Conservation (phyloP, 2,329 filamentous ascomycete species). For the Fusarium sp. region DNA sequence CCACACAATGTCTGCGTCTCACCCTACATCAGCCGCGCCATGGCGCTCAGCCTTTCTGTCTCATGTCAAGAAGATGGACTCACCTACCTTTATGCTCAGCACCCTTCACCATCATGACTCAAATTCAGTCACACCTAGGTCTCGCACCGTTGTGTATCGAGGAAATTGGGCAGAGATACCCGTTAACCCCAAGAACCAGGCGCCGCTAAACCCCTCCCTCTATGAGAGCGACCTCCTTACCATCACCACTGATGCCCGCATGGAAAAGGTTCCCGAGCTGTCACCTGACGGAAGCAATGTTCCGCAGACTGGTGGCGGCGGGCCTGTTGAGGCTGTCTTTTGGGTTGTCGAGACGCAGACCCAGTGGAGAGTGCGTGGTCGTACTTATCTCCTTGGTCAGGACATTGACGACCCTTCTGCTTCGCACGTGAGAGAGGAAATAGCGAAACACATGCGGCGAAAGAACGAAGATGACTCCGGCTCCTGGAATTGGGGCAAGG, state of each 20-base stretch:
- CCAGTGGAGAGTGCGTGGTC: conserved; percentile 89
- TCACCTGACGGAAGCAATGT: conserved; percentile 59
- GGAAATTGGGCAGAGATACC: conserved; percentile 85
- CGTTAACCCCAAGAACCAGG: conserved; percentile 79
- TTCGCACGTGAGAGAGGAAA: conserved; percentile 69
- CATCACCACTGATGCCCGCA: conserved; percentile 90
- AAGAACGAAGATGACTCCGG: conserved; percentile 52
- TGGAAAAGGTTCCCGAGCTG: conserved; percentile 85
- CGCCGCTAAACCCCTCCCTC: conserved; percentile 75
- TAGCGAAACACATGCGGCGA: conserved; percentile 74
- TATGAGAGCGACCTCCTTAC: conserved; percentile 85
- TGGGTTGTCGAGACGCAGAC: conserved; percentile 80
- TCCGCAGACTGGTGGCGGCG: conserved; percentile 70
- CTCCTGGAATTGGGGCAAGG: conserved; percentile 83
- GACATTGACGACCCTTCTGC: conserved; percentile 69
- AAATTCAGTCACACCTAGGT: conserved; percentile 67
- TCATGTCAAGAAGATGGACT: conserved; percentile 64
- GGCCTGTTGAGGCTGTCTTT: conserved; percentile 84
- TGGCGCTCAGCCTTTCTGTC: conserved; percentile 68
- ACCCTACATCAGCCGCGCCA: conserved; percentile 58
- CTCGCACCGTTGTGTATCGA: conserved; percentile 86
- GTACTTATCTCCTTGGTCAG: conserved; percentile 80
- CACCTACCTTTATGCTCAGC: conserved; percentile 66
- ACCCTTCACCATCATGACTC: conserved; percentile 61
- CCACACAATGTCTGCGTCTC: conserved; percentile 49